phyloP scores from a whole-genome alignment of 1,284 basidiomycete genomes.

The Exobasidium cylindrosporum region DNA sequence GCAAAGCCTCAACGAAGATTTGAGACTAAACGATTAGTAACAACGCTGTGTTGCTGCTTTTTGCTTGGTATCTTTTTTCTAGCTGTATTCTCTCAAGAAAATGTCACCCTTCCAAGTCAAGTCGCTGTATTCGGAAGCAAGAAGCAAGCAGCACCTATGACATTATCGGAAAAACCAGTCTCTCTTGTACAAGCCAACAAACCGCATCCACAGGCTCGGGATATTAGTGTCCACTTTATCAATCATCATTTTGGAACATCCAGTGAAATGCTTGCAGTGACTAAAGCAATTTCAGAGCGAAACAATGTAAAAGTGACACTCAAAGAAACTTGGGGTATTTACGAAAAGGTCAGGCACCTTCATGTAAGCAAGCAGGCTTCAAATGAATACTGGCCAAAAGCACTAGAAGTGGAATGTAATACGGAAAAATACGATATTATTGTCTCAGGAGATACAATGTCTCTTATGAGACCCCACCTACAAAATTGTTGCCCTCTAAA shows the following conservation, averaged over 20 bases:
- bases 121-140: too few relatives aligned
- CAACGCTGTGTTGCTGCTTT: too few relatives aligned
- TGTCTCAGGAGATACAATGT: background rate
- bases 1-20: too few relatives aligned
- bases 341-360: background rate
- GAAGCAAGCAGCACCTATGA: too few relatives aligned
- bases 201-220: background rate
- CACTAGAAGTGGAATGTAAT: background rate
- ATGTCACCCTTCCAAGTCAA: too few relatives aligned
- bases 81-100: too few relatives aligned
- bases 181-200: too few relatives aligned
- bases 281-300: background rate
- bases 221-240: background rate
- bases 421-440: background rate
- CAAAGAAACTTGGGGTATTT: background rate
- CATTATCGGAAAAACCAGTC: too few relatives aligned
- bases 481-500: background rate
- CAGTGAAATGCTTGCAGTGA: background rate
- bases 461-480: background rate
- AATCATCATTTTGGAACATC: slow-evolving; percentile 1
- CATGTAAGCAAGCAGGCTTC: background rate
- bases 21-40: too few relatives aligned
- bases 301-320: background rate
- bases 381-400: background rate
- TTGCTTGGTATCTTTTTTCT: too few relatives aligned